Evolutionary conservation across 352 stramenopile genomes (phyloP).

Genomic region (Globisporangium recalcitrans): DNA sequence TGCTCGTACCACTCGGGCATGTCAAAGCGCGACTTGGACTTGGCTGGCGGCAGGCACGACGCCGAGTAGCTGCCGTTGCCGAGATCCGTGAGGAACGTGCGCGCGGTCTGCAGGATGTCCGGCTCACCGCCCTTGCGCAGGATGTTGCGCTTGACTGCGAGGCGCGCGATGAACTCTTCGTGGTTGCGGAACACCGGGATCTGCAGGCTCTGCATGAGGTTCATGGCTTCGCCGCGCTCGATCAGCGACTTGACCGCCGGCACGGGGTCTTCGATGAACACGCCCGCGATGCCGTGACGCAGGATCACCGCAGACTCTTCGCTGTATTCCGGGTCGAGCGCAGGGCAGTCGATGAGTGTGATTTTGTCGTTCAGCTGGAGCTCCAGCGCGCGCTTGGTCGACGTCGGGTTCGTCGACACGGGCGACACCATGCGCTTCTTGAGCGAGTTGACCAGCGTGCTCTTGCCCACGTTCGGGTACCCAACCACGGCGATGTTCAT

Average conservation of each 20-base stretch:
- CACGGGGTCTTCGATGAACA: slow-evolving; percentile 94
- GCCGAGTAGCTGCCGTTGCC: slow-evolving; percentile 54
- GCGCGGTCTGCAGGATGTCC: slow-evolving; percentile 92
- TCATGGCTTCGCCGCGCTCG: slow-evolving; percentile 84
- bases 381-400: slow-evolving; percentile 84
- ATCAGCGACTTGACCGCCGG: slow-evolving; percentile 90
- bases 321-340: slow-evolving; percentile 95
- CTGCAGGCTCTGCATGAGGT: slow-evolving; percentile 95
- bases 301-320: slow-evolving; percentile 83
- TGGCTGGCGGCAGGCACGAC: slow-evolving; percentile 58
- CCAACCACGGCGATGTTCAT: slow-evolving; percentile 96
- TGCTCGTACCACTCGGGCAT: slow-evolving; percentile 58
- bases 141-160: slow-evolving; percentile 91
- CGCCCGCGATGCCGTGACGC: slow-evolving; percentile 92
- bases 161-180: slow-evolving; percentile 94
- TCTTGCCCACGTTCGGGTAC: slow-evolving; percentile 97
- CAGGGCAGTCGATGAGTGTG: slow-evolving; percentile 94
- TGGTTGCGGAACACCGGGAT: slow-evolving; percentile 91
- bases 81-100: slow-evolving; percentile 78
- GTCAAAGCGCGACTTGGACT: slow-evolving; percentile 85
- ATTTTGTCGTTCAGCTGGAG: slow-evolving; percentile 96
- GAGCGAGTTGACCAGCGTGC: slow-evolving; percentile 94
- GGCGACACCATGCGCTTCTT: slow-evolving; percentile 65
- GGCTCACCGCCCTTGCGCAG: slow-evolving; percentile 96
- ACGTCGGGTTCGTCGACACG: slow-evolving; percentile 48